Evolutionary conservation across 129 eudicot genomes (phyloP).

Genomic region (Mikania micrantha): DNA sequence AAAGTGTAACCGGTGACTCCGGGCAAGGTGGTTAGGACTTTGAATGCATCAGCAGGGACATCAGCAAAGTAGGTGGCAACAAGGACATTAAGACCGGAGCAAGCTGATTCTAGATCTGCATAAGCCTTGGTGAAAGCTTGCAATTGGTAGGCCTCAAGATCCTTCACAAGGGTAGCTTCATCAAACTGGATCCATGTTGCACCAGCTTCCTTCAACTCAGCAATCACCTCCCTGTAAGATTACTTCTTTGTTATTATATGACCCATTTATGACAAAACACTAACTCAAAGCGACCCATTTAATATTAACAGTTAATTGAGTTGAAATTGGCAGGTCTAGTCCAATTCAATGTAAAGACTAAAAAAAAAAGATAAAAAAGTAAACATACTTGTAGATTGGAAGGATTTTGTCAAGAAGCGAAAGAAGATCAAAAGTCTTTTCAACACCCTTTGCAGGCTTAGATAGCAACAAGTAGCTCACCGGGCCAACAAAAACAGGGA

Average conservation of each 20-base stretch:
- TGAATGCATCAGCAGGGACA: conserved; percentile 67
- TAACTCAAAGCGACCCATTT: not conserved
- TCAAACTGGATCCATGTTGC: conserved; percentile 92
- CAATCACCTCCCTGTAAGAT: conserved; percentile 65
- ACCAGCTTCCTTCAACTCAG: conserved; percentile 89
- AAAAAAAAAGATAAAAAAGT: not conserved
- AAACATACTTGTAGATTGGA: conserved; percentile 79
- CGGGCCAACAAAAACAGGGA: conserved; percentile 97
- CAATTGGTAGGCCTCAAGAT: conserved; percentile 72
- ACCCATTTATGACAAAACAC: not conserved
- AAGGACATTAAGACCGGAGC: conserved; percentile 68
- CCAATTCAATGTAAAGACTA: not conserved
- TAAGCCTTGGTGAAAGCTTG: conserved; percentile 77
- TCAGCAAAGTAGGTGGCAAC: conserved; percentile 90
- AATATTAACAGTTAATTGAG: not conserved
- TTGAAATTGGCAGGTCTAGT: not conserved
- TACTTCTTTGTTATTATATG: not conserved
- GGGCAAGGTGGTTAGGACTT: conserved; percentile 56
- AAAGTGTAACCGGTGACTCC: conserved; percentile 77
- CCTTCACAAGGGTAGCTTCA: conserved; percentile 83
- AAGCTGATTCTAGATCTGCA: conserved; percentile 51
- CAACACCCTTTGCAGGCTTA: conserved; percentile 97
- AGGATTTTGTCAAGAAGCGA: conserved; percentile 90
- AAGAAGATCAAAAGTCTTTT: conserved; percentile 71
- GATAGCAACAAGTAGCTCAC: conserved; percentile 88